Evolutionary conservation across 495 filamentous ascomycete genomes (phyloP).

Genomic region (Trichoderma asperelloides): DNA sequence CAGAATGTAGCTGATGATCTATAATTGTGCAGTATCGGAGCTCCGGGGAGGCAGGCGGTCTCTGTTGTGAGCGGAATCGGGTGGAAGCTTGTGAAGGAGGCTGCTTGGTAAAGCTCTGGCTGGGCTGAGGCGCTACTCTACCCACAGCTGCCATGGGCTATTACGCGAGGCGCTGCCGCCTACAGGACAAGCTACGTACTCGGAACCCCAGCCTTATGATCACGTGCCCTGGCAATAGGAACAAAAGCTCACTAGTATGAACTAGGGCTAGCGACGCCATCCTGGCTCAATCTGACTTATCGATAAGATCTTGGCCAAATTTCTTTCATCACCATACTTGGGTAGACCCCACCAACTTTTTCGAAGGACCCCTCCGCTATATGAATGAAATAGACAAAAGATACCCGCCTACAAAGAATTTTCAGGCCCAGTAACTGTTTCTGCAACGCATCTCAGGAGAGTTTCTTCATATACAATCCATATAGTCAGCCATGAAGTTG

Average conservation of each 20-base stretch:
- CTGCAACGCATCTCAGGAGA: not conserved
- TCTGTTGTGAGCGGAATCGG: not conserved
- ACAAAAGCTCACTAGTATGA: conserved; percentile 3
- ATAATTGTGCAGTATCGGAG: not conserved
- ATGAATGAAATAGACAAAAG: not conserved
- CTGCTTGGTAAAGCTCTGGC: conserved; percentile 11
- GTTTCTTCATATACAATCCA: not conserved
- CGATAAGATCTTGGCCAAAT: conserved; percentile 12
- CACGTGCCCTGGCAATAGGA: not conserved
- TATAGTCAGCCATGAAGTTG: conserved; percentile 62
- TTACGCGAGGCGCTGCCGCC: conserved; percentile 38
- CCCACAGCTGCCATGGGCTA: conserved; percentile 9
- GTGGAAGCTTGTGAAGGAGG: conserved; percentile 10
- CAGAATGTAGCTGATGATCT: not conserved
- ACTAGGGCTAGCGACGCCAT: conserved; percentile 4
- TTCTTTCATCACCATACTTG: conserved; percentile 1
- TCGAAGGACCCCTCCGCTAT: not conserved
- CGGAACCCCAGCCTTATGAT: conserved; percentile 14
- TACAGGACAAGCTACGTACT: conserved; percentile 13
- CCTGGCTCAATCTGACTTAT: conserved; percentile 10
- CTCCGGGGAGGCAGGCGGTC: conserved; percentile 3
- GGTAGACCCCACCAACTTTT: conserved; percentile 5
- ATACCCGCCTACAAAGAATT: not conserved
- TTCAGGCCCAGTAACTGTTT: not conserved
- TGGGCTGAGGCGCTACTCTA: not conserved